Evolutionary conservation across 495 filamentous ascomycete genomes (phyloP), one percentile per base, ranked within the genome.

Genomic region (Arthonia radiata): DNA sequence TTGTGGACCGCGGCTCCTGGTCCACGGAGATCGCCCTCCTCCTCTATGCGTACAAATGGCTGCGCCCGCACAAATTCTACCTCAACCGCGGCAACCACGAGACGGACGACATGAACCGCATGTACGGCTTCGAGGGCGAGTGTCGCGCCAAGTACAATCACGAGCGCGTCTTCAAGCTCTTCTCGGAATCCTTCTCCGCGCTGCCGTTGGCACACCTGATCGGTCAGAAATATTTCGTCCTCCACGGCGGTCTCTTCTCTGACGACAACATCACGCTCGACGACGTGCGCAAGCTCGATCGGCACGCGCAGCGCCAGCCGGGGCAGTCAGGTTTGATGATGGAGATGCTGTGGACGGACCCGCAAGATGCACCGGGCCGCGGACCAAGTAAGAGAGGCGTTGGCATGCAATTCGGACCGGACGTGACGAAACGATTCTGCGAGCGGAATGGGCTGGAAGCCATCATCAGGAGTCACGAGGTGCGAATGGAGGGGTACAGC

Each of bases 261-360:
- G 81, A 99, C 47, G 86, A 99, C 49, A 89, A 86, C 30, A 68
- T 75, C 22, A 73, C 74, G 2, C 53, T 99, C 17, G 76, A 94
- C 38, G 89, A 97, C 39, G 78, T 99, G 39, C 61, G 89, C 26
- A 89, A 83, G 50, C 57, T 94, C 21, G 66, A 94, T 46, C 64
- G 86, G 37, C 82, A 93, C 50, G 67, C 63, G 46, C 89, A 94
- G 53, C 63, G 77, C 15, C 86, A 99, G 42, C 86, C 86, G n/a
- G 89, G 89, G 13, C 86, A 94, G 45, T 48, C 70, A 24, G 86
- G 86, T 17, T 53, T 99, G 38, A 99, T 99, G 86, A 94, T 99
- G 86, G 86, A 99, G 48, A 99, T 99, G 89, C 65, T 99, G 12
- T 99, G 86, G 86, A 94, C 86, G 1, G 86, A 99, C 42, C 86